Conservation (phyloP, 768 basidiomycete species). For the Mycena kentingensis region DNA sequence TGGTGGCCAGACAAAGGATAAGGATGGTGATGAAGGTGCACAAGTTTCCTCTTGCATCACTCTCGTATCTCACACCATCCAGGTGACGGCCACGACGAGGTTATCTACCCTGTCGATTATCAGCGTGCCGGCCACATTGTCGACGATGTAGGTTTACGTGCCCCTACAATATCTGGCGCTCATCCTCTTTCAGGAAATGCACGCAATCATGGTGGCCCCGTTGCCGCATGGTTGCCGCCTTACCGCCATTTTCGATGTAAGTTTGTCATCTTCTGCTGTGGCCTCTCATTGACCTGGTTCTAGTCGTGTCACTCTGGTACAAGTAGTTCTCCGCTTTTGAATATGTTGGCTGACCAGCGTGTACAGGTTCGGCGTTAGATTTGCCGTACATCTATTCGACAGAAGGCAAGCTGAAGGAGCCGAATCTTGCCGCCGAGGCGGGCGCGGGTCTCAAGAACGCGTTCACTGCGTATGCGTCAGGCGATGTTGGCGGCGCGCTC, state of each 20-base stretch:
- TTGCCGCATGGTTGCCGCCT: conserved; percentile 88
- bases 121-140: conserved; percentile 73
- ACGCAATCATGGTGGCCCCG: conserved; percentile 75
- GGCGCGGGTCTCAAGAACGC: conserved; percentile 85
- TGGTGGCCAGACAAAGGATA: conserved; percentile 86
- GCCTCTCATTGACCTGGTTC: background rate
- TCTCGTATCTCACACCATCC: background rate
- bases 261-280: conserved; percentile 26
- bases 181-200: conserved; percentile 54
- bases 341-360: background rate
- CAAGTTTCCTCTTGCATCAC: conserved; percentile 48
- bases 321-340: conserved; percentile 68
- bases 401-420: conserved; percentile 94
- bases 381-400: conserved; percentile 87
- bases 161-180: background rate
- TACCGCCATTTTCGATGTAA: conserved; percentile 78
- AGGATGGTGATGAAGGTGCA: conserved; percentile 83
- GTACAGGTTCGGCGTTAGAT: conserved; percentile 41
- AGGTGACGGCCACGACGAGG: conserved; percentile 38
- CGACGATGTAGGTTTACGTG: conserved; percentile 70
- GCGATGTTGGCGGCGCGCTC: conserved; percentile 81
- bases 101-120: conserved; percentile 79
- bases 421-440: conserved; percentile 84
- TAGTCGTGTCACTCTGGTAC: conserved; percentile 93
- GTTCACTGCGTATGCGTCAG: conserved; percentile 71